Base-by-base conservation (phyloP, 1,284 basidiomycete species). In the Papiliotrema terrestris region DNA sequence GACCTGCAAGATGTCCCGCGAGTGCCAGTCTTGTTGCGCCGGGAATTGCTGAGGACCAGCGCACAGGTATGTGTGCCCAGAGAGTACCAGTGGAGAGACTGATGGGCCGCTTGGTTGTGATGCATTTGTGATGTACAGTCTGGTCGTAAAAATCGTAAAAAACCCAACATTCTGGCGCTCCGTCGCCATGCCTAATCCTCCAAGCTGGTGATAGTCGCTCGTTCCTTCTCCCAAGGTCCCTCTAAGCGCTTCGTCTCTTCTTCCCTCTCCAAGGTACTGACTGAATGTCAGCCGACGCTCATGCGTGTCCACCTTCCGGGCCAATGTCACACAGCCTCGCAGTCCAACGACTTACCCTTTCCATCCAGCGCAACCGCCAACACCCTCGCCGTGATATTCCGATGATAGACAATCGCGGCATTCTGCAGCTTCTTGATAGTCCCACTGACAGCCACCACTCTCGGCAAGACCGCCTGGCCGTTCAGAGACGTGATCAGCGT, bases 391-490 rank as follows among this genome's bases (percentile, higher is more conserved):
- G 67, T 65, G 15, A 71, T 58, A 13, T 57, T 49, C 2, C 74
- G 62, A 57, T 76, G 72, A 57, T 74, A 69, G 17, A 59, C 63
- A 39, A 73, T 69, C 3, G 69, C 73, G 0, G 61, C 53, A 26
- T 68, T 65, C 55, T 73, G 68, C n/a, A 70, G 55, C 52, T 74
- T 76, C 54, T 68, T 68, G 57, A 76, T 71, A 2, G 74, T 76
- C 1, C 74, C 74, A 46, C 68, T 69, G 13, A 76, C 65, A 9
- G 63, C 72, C 0, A 76, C 38, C 17, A 76, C 72, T 8, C 74
- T 54, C 9, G 73, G 73, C 25, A 73, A 46, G 13, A 74, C 62
- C 6, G 53, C 45, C 19, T 38, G 36, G 17, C 51, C 51, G 8
- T 57, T 58, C 26, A 62, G 25, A 2, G 37, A 32, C 26, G 50